A percentile compares a stretch with the other conserved stretches of the same genome.
Evolutionary conservation across 2,329 filamentous ascomycete genomes (phyloP).

Genomic region (Phialophora chinensis): DNA sequence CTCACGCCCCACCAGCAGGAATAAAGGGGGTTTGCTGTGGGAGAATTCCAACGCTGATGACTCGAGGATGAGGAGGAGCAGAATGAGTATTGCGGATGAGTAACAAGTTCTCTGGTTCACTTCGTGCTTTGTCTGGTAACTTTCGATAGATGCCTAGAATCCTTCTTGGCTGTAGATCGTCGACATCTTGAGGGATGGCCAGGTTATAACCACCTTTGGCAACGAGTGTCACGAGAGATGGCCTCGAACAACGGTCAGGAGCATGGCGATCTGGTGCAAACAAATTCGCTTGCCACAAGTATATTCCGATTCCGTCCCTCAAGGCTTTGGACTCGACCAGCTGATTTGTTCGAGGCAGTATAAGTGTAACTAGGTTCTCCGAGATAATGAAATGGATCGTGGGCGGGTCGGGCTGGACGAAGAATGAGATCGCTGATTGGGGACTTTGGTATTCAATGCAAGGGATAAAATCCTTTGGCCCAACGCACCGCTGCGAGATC

Average conservation of each 20-base stretch:
- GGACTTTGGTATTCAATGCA: conserved; percentile 29
- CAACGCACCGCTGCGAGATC: conserved; percentile 34
- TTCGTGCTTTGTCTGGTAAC: conserved; percentile 1
- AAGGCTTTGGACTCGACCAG: conserved; percentile 29
- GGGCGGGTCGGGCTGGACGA: conserved; percentile 17
- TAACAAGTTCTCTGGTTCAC: conserved; percentile 5
- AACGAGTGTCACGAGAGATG: conserved; percentile 6
- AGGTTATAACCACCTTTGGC: conserved; percentile 17
- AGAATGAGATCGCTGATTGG: conserved; percentile 26
- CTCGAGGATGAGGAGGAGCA: not conserved
- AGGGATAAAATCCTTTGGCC: conserved; percentile 22
- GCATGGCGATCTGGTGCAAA: conserved; percentile 18
- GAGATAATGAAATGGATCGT: conserved; percentile 20
- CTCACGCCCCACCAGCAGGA: not conserved
- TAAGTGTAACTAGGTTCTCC: conserved; percentile 19
- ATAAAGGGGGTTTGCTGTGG: not conserved
- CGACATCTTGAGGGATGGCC: conserved; percentile 20
- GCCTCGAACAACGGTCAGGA: conserved; percentile 14
- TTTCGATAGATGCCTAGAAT: conserved; percentile 30
- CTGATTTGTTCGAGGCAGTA: conserved; percentile 25
- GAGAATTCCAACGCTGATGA: not conserved
- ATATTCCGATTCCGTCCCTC: conserved; percentile 13
- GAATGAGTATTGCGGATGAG: not conserved
- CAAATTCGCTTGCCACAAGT: conserved; percentile 23
- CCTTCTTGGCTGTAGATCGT: conserved; percentile 11